Base-by-base conservation (phyloP, 305 asterid genomes). In the Solanum hybrid region DNA sequence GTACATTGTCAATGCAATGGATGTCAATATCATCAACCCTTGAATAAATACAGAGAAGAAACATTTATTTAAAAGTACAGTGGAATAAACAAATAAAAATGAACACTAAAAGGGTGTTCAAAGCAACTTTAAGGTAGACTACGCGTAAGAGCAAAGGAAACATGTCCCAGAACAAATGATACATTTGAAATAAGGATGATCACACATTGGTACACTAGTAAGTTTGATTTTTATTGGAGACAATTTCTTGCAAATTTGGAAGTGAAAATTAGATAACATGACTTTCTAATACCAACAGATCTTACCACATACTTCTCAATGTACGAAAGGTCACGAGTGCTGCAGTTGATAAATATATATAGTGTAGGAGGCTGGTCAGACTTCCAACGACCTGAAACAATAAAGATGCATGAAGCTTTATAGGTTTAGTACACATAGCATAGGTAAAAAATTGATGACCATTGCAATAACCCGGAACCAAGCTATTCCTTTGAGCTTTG, bases 291-390 rank as follows among this genome's bases (percentile, higher is more conserved):
- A 88, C 90, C 75, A 91, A 90, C 79, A 90, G 72, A 81, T 88
- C 98, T 36, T 95, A 97, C 99, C 99, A 95, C 95, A 87, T 95
- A 97, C 96, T 94, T 95, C 98, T 97, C 98, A 90, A 97, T 93
- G 78, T 76, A 89, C 81, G 98, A 89, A 87, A 97, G 94, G 91
- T 97, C 99, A 5, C 95, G 94, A 6, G 99, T 94, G 95, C 99
- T 97, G 92, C 95, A 94, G 92, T 92, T 95, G 93, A 97, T 94
- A 95, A 97, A 96, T 78, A 97, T 92, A 89, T 95, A 95, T 26
- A 97, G 94, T 86, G 98, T 93, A 29, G 99, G 98, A 36, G 98
- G 97, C 89, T 85, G 93, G 89, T 95, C 97, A 27, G 98, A 91
- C 92, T 94, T 88, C 99, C 99, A 97, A 89, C 98, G 96, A 90